Conservation (phyloP, 2,329 filamentous ascomycete species). For the Fusarium pilosicola region DNA sequence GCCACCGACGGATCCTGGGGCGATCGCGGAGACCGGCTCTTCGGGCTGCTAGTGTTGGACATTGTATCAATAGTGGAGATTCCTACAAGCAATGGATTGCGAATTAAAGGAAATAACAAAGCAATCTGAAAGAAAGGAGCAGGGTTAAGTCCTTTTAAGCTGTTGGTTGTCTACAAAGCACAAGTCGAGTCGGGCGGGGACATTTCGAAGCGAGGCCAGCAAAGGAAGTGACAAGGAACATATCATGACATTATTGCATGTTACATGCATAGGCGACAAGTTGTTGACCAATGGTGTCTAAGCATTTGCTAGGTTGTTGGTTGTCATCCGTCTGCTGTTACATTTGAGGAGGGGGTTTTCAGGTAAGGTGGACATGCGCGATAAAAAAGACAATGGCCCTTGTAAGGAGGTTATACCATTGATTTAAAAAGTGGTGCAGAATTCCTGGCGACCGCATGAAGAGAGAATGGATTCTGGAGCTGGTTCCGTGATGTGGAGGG, state of each 20-base stretch:
- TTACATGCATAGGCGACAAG: background rate
- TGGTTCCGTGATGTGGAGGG: background rate
- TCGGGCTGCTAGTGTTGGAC: background rate
- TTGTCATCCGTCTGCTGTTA: background rate
- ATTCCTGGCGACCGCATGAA: background rate
- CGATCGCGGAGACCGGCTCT: background rate
- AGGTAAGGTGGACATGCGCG: background rate
- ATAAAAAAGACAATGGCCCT: background rate
- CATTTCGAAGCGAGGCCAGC: background rate
- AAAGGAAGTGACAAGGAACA: background rate
- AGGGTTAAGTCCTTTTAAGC: fast-evolving
- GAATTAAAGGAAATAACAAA: fast-evolving
- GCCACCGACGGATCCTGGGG: background rate
- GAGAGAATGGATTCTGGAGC: background rate
- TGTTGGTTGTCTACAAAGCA: background rate
- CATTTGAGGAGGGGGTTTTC: background rate
- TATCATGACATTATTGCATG: background rate
- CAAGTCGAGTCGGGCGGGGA: background rate
- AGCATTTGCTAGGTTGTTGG: background rate
- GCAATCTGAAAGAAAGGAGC: background rate
- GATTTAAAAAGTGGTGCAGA: background rate
- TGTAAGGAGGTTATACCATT: background rate
- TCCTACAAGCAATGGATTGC: fast-evolving
- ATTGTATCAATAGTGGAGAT: fast-evolving
- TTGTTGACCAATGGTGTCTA: background rate